A percentile compares a stretch with the other conserved stretches of the same genome.
phyloP scores from a whole-genome alignment of 148 eudicot species.

The Fagopyrum tataricum region DNA sequence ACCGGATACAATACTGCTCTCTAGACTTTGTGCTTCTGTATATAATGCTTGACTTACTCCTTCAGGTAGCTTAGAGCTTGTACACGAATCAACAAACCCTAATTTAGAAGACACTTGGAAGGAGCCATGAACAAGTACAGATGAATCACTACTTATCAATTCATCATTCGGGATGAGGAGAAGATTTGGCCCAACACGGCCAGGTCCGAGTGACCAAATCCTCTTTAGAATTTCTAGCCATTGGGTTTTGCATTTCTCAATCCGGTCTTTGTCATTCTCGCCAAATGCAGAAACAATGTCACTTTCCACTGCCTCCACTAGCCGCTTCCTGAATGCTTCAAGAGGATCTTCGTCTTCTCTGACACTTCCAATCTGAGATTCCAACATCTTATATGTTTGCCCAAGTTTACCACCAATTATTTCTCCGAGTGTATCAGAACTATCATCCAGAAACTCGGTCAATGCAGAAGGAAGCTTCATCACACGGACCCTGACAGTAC shows the following conservation, averaged over 20 bases:
- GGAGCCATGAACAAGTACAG: constrained; percentile 53
- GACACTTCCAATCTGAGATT: constrained; percentile 41
- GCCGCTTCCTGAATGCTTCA: constrained; percentile 60
- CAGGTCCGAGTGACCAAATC: constrained; percentile 90
- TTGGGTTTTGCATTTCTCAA: constrained; percentile 40
- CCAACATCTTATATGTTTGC: constrained; percentile 50
- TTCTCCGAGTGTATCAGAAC: constrained; percentile 58
- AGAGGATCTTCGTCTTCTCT: constrained; percentile 57
- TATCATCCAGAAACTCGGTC: constrained; percentile 77
- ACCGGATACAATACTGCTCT: constrained; percentile 78
- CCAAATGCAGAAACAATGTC: constrained; percentile 38
- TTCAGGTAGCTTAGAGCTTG: constrained; percentile 18
- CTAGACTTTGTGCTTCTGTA: constrained; percentile 64
- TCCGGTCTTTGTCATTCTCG: constrained; percentile 45
- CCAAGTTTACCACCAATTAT: constrained; percentile 67
- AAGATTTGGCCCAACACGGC: constrained; percentile 86
- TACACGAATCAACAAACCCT: constrained; percentile 38
- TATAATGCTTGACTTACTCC: constrained; percentile 23
- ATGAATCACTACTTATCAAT: constrained; percentile 25
- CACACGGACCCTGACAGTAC: constrained; percentile 69
- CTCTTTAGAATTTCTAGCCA: constrained; percentile 66
- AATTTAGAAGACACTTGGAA: constrained; percentile 67
- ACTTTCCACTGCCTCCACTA: constrained; percentile 63
- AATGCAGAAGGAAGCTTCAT: constrained; percentile 74
- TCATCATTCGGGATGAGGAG: constrained; percentile 47